Base-by-base conservation (phyloP, 179 eudicot species). In the Spergularia azorica region DNA sequence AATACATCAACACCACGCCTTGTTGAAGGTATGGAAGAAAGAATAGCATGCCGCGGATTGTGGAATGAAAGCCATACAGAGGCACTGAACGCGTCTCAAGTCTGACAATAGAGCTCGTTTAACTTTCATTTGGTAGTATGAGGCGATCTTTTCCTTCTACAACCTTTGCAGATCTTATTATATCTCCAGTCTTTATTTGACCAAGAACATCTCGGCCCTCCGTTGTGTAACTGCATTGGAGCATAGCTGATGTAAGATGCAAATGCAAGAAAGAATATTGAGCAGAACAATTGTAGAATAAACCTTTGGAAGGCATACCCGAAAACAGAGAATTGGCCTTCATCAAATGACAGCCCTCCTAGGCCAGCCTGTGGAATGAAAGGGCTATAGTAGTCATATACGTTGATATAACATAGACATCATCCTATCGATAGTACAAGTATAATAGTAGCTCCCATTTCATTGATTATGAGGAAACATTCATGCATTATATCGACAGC, bases 241-340 rank as follows among this genome's bases (percentile, higher is more conserved):
- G 15, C 16, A 78, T 43, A 7, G 14, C 6, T 36, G 3, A 63
- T 13, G 71, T 57, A 17, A 71, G 62, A 41, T 8, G 17, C 21
- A 67, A 26, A 67, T 16, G 66, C 9, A 17, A 41, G 46, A 55
- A 12, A 79, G 57, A 6, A 66, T 21, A 11, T 18, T 56, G 57
- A 14, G 39, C 3, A 55, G 10, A 8, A n/a, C 26, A 41, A 59
- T 2, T 6, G 4, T 1, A 38, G 17, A 61, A 68, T 38, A 18
- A 67, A 67, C 73, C 48, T 46, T 4, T 9, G 66, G 4, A n/a
- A n/a, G 66, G 4, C 88, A 48, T 93, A 91, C 99, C 97, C 99
- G 41, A 95, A 93, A 32, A 95, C 99, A 66, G 99, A 89, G 85
- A 95, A 95, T 80, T 93, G 97, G 26, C 99, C 99, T 83, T 95